Conservation (phyloP, 176 grass and related monocot genomes). For the Themeda triandra region DNA sequence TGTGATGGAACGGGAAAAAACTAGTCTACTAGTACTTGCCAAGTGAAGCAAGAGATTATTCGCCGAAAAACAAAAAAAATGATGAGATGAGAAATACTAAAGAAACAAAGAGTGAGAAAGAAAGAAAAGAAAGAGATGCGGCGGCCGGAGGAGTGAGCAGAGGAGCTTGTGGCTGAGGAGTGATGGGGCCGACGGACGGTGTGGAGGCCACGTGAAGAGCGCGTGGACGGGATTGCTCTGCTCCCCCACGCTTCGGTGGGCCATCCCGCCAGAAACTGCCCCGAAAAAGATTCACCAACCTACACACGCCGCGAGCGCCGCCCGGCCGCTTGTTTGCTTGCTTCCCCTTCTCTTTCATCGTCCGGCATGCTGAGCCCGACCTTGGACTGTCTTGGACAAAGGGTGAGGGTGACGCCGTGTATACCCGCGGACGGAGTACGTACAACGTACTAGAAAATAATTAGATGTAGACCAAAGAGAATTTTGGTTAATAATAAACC, state of each 20-base stretch:
- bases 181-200: neutral
- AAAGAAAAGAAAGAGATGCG: neutral
- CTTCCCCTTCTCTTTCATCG: no score
- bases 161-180: neutral
- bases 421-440: no score
- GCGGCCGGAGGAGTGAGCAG: neutral
- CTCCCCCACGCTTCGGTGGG: neutral
- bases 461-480: no score
- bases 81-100: neutral
- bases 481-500: no score
- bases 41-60: no score
- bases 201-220: slow-evolving; percentile 29
- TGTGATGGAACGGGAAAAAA: no score
- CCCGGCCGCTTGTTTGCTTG: neutral
- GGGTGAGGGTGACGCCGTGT: no score
- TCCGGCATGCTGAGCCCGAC: no score
- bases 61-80: neutral
- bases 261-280: slow-evolving; percentile 9
- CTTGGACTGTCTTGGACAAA: no score
- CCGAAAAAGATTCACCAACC: slow-evolving; percentile 22
- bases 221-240: neutral
- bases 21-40: no score
- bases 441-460: no score
- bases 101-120: no score
- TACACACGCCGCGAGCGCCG: neutral